Base-by-base conservation (phyloP, 345 rosid genomes). In the Gossypium ekmanianum region DNA sequence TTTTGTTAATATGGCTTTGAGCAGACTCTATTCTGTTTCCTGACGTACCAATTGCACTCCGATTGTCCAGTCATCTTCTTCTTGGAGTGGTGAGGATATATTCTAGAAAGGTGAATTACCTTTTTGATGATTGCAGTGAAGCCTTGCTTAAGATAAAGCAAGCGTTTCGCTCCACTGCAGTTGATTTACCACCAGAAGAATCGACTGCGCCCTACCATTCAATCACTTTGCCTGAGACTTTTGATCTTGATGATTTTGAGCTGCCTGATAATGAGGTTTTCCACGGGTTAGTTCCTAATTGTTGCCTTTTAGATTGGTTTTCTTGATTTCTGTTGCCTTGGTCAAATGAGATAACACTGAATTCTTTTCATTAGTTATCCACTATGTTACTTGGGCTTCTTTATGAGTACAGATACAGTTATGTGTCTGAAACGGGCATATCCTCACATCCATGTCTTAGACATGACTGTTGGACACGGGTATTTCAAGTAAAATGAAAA, bases 221-320 rank as follows among this genome's bases (percentile, higher is more conserved):
- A 5, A 93, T 96, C 74, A 96, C 99, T 44, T 86, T 96, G 87
- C 99, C 98, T 2, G 98, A 93, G 90, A 96, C 98, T 50, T 96
- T 96, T 86, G 99, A 96, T 87, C 99, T 96, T 80, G 99, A 93
- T 84, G 99, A 96, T 78, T 96, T 96, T 86, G 99, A 96, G 94
- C 92, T 96, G 77, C 99, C 98, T 83, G 98, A 96, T 73, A 91
- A 84, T 83, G 99, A 92, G 75, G 81, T 89, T 29, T 88, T 91
- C 75, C 98, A 93, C 77, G 94, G 98, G 99, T 96, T 81, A 82
- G 97, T 90, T 81, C 68, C 62, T 47, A 74, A 45, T 52, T 11
- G 41, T 20, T 48, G 22, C 26, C 20, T 13, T 71, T 61, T 11
- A 29, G 27, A n/a, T 51, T 39, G 20, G 50, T 55, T 68, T 72